Evolutionary conservation across 2,329 filamentous ascomycete genomes (phyloP), one percentile per base, ranked within the genome.

Genomic region (Simplicillium sp.): DNA sequence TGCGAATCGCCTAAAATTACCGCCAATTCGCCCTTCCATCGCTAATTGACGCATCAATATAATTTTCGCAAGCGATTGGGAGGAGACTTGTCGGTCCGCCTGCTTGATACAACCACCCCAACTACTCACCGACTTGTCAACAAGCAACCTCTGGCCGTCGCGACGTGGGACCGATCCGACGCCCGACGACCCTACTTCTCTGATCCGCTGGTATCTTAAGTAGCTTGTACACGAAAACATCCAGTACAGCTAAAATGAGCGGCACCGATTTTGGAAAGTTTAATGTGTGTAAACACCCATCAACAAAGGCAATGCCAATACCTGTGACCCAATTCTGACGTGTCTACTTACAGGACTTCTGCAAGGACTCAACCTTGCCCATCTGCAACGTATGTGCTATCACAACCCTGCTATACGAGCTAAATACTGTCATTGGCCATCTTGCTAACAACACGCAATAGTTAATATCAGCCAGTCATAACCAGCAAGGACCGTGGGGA

Each of bases 391-490:
- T 33, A 33, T 33, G 31, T 33, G n/a, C 15, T 11, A 13, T 33
- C 5, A 13, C 15, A 7, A 13, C 13, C 12, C 12, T 33, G 15
- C 12, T 13, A 33, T n/a, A 33, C 31, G 31, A n/a, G 20, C 9
- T 9, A 9, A 9, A 25, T 25, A 9, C 20, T 11, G 4, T 11
- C 12, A 13, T 33, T 15, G 15, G 31, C 31, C 31, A 33, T 5
- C 6, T 33, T 15, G 12, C 31, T 33, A 33, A 33, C 31, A 13
- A 5, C 13, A 25, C 5, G 15, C 15, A n/a, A 33, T 33, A 87
- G 81, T 73, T 94, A 51, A 79, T 90, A 54, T 68, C 73, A 48
- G 52, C 66, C 50, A 60, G 62, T 53, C 68, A 82, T 62, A 69
- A 77, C 61, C 78, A 82, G 55, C 62, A 66, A 49, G 64, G 80